Evolutionary conservation across 1,284 basidiomycete species (phyloP).

Genomic region (Leccinum pseudoinsigne): DNA sequence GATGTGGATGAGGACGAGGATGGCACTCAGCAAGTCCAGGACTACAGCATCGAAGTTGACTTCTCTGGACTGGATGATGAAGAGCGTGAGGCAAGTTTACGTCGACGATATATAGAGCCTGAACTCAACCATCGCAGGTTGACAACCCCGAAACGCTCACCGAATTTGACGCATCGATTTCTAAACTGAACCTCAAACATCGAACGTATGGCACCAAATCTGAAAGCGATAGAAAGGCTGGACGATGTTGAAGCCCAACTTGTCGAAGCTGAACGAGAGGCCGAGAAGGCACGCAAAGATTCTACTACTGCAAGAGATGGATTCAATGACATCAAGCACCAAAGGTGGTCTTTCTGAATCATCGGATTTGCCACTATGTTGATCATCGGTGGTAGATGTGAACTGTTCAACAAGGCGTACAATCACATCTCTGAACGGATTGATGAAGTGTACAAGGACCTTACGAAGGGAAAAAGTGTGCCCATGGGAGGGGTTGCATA

Average conservation of each 20-base stretch:
- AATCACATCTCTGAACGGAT: slow-evolving; percentile 94
- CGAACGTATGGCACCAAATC: slow-evolving; percentile 93
- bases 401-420: slow-evolving; percentile 96
- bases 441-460: slow-evolving; percentile 96
- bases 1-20: slow-evolving; percentile 87
- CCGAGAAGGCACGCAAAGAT: slow-evolving; percentile 78
- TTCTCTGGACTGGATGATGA: slow-evolving; percentile 83
- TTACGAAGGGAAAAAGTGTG: slow-evolving; percentile 91
- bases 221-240: slow-evolving; percentile 95
- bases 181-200: slow-evolving; percentile 78
- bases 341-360: slow-evolving; percentile 49
- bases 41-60: slow-evolving; percentile 92
- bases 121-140: slow-evolving; percentile 46
- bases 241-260: slow-evolving; percentile 88
- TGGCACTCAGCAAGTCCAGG: slow-evolving; percentile 68
- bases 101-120: neutral
- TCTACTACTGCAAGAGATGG: slow-evolving; percentile 89
- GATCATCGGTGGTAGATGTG: slow-evolving; percentile 44
- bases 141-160: slow-evolving; percentile 67
- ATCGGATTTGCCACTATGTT: neutral
- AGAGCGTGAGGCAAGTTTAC: slow-evolving; percentile 65
- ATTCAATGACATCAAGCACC: slow-evolving; percentile 86
- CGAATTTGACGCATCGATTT: slow-evolving; percentile 78
- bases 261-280: slow-evolving; percentile 71
- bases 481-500: slow-evolving; percentile 97